Base-by-base conservation (phyloP, 2,329 filamentous ascomycete genomes). In the Fusarium torreyae region DNA sequence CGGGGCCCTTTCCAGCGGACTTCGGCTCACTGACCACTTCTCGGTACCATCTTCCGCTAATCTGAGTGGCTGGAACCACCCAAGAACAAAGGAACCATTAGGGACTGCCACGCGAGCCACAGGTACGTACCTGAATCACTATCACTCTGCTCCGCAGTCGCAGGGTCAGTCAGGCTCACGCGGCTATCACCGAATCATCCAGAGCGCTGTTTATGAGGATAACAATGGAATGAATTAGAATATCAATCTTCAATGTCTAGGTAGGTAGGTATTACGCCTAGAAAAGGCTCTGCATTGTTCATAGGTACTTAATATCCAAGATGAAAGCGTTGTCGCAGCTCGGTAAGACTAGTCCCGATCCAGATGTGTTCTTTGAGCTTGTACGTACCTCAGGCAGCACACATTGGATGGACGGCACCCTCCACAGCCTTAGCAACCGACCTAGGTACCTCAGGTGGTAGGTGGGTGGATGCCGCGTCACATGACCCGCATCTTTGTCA, bases 401-500 rank as follows among this genome's bases (percentile, higher is more conserved):
- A 28, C 26, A 8, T 20, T 20, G 18, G 18, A 20, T 24, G 7
- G 7, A 28, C 26, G 26, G 26, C 26, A 28, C 26, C 26, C 8
- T 28, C 26, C 26, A 28, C 26, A 28, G 26, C 26, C 26, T 28
- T 28, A 28, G 26, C 26, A 28, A 28, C 26, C 26, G 10, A 28
- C 26, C 26, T 28, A 28, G 9, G 18, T 20, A 20, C 18, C 26
- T 10, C 9, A 10, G 26, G 31, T 22, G 43, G 24, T 31, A 3
- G 13, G 51, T 31, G 4, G 13, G 51, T 57, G 38, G 33, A 40
- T 33, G 28, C 6, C 2, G 5, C 14, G 40, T 74, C 75, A 76
- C 75, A 67, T 76, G 75, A 76, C 60, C 39, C 14, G 18, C 9
- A 4, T 13, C n/a, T 43, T 15, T 36, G 7, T 11, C 43, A 70